Conservation (phyloP, 1,139 yeast species). For the Taiozyma sp. region DNA sequence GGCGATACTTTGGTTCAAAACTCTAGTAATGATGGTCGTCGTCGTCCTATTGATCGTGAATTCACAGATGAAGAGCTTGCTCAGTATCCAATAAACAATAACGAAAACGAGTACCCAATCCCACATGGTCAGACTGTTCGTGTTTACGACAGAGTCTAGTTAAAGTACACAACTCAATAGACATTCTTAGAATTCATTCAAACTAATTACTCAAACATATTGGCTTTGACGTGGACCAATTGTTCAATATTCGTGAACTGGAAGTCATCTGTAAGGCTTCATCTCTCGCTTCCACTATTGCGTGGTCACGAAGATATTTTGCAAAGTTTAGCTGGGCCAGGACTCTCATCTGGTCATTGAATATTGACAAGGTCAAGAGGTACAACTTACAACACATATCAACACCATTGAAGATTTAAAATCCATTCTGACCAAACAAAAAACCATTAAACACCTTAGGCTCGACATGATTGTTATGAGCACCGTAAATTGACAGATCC, state of each 20-base stretch:
- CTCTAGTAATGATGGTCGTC: not conserved
- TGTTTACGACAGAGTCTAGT: not conserved
- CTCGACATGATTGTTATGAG: not conserved
- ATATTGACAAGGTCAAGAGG: too few species aligned
- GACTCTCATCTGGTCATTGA: too few species aligned
- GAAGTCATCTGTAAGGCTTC: too few species aligned
- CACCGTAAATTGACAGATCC: not conserved
- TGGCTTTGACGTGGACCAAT: too few species aligned
- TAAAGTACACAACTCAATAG: not conserved
- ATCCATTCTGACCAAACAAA: not conserved
- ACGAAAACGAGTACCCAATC: conserved; percentile 18
- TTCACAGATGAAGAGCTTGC: conserved; percentile 21
- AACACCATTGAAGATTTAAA: not conserved
- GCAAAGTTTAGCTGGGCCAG: too few species aligned
- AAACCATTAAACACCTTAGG: not conserved
- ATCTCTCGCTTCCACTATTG: too few species aligned
- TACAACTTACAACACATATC: too few species aligned
- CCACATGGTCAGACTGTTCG: conserved; percentile 16
- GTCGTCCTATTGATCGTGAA: conserved; percentile 10
- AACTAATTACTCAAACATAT: not conserved
- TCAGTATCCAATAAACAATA: conserved; percentile 16
- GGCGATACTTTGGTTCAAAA: not conserved
- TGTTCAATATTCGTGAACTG: too few species aligned
- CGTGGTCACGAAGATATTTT: too few species aligned
- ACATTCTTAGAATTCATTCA: not conserved